Evolutionary conservation across 139 green algal genomes (phyloP).

Genomic region (Zygnema circumcarinatum): DNA sequence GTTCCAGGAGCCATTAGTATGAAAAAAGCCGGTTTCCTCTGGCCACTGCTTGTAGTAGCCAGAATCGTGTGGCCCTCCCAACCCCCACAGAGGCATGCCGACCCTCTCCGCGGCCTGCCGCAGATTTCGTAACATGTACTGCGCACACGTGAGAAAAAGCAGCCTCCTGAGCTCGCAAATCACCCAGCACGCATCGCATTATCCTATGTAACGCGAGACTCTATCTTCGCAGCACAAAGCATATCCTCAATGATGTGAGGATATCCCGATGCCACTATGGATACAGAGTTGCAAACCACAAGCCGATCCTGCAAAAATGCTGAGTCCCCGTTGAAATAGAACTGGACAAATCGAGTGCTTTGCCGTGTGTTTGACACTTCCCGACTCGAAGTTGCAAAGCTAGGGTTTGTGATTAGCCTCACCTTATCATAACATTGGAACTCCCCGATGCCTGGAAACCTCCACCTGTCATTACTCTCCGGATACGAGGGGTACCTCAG

Average conservation of each 20-base stretch:
- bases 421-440: slow-evolving; percentile 95
- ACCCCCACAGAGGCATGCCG: slow-evolving; percentile 88
- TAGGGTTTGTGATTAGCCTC: no score
- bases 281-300: no score
- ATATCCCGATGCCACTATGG: no score
- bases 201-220: no score
- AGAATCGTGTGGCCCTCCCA: slow-evolving; percentile 87
- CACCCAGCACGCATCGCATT: no score
- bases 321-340: no score
- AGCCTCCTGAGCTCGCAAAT: neutral
- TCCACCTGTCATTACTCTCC: slow-evolving; percentile 73
- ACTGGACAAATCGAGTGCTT: no score
- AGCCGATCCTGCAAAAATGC: no score
- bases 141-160: slow-evolving; percentile 17
- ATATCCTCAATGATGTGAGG: no score
- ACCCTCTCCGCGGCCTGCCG: slow-evolving; percentile 68
- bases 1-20: slow-evolving; percentile 83
- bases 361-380: no score
- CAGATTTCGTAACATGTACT: slow-evolving; percentile 91
- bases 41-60: slow-evolving; percentile 90
- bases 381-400: no score
- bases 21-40: slow-evolving; percentile 93
- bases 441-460: slow-evolving; percentile 95
- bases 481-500: slow-evolving; percentile 98
- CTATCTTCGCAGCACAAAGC: no score